phyloP scores from a whole-genome alignment of 768 basidiomycete genomes.

The Mrakia gelida region DNA sequence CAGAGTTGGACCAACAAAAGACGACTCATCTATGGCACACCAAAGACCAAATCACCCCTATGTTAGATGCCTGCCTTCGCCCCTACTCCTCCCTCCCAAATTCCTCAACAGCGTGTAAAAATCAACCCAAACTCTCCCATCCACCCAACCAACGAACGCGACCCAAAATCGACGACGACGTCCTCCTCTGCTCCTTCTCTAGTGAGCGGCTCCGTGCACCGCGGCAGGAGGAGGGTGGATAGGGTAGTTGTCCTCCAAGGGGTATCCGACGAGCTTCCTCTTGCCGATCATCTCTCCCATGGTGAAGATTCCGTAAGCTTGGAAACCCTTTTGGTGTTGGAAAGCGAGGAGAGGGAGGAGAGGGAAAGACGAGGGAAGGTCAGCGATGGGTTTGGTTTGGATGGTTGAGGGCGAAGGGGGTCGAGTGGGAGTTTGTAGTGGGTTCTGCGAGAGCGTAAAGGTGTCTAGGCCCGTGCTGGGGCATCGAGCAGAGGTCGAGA shows the following conservation, averaged over 20 bases:
- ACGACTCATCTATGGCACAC: too few species aligned
- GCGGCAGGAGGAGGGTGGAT: not conserved
- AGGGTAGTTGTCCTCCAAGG: constrained; percentile 46
- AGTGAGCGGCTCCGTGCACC: not conserved
- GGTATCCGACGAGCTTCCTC: constrained; percentile 73
- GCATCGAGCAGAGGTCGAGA: not conserved
- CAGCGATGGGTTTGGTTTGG: too few species aligned
- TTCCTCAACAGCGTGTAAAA: too few species aligned
- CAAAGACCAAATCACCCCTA: too few species aligned
- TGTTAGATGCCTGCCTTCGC: too few species aligned
- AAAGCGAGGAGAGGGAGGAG: not conserved
- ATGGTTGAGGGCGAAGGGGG: not conserved
- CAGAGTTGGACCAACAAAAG: too few species aligned
- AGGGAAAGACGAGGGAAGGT: not conserved
- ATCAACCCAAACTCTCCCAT: too few species aligned
- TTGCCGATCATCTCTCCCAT: constrained; percentile 85
- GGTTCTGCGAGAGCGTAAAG: too few species aligned
- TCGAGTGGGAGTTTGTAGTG: not conserved
- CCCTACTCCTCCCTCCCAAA: too few species aligned
- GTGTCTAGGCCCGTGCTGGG: too few species aligned
- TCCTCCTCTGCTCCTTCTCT: not conserved
- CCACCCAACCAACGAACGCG: too few species aligned
- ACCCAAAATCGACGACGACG: too few species aligned
- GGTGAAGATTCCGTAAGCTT: constrained; percentile 90
- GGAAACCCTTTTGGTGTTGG: constrained; percentile 60